Conservation (phyloP, 108 stramenopile genomes). For the Pseudonitzschia pungens region DNA sequence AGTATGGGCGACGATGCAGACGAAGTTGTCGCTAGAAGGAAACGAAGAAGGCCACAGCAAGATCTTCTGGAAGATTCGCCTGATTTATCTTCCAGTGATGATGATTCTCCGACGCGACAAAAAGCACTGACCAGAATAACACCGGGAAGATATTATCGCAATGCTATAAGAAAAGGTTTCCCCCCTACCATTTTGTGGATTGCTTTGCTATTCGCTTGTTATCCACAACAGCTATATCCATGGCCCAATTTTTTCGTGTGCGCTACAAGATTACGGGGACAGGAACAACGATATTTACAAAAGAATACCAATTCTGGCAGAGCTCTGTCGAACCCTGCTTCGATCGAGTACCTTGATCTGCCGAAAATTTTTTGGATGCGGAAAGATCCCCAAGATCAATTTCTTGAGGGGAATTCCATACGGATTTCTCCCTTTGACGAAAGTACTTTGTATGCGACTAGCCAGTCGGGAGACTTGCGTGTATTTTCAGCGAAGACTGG, state of each 20-base stretch:
- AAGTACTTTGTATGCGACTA: conserved; percentile 22
- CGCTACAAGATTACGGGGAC: neutral
- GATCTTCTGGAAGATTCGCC: neutral
- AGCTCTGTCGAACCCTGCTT: neutral
- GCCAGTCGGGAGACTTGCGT: conserved; percentile 12
- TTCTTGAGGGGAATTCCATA: conserved; percentile 18
- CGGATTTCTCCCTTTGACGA: conserved; percentile 22
- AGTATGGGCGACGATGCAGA: neutral
- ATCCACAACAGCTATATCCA: neutral
- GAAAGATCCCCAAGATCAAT: neutral
- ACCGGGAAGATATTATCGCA: neutral
- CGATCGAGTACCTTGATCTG: neutral
- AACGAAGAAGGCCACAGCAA: conserved; percentile 10
- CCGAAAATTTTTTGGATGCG: conserved; percentile 25
- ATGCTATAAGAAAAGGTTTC: neutral
- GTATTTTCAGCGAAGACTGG: conserved; percentile 21
- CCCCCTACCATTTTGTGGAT: neutral
- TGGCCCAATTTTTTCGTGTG: neutral
- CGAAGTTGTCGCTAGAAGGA: neutral
- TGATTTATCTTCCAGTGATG: neutral
- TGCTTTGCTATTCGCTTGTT: neutral
- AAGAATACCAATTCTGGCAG: neutral
- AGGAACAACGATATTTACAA: neutral
- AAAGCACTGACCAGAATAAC: neutral
- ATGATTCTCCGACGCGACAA: neutral